These are phyloP conservation scores for Monilinia vaccinii-corymbosi DNA, from an alignment of 2,329 filamentous ascomycete genomes.

Conservation along the genomic window DNA sequence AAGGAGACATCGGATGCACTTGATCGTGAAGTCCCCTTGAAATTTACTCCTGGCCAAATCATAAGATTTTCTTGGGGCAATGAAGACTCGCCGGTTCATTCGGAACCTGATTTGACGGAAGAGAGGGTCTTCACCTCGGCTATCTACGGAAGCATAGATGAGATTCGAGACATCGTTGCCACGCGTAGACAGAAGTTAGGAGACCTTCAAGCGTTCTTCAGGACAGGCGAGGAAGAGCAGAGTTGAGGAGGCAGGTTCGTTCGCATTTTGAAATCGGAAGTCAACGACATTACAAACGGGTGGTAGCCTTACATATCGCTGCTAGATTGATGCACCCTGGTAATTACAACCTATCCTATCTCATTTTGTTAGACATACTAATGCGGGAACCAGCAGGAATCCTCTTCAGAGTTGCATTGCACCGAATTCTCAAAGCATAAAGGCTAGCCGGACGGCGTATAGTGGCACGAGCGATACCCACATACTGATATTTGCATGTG, in stretches of 20 bases:
- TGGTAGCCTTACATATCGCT: neutral
- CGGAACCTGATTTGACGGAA: conserved; percentile 3
- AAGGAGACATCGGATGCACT: neutral
- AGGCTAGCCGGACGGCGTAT: too few species aligned
- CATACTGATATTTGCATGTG: neutral
- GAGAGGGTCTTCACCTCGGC: conserved; percentile 7
- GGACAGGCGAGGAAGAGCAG: neutral
- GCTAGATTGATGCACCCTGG: neutral
- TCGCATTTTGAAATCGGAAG: neutral
- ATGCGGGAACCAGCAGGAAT: neutral
- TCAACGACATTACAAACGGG: neutral
- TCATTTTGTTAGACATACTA: neutral
- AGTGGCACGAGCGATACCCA: neutral
- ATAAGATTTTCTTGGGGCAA: conserved; percentile 9
- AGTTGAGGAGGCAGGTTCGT: neutral
- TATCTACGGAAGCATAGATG: neutral
- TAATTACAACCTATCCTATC: neutral
- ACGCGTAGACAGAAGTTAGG: neutral
- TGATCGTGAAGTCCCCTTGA: neutral
- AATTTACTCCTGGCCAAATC: neutral
- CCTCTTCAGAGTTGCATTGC: too few species aligned
- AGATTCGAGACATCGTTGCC: neutral
- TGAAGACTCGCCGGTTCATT: conserved; percentile 9
- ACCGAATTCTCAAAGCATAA: too few species aligned
- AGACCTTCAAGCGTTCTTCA: neutral